Percentiles rank a stretch among this genome's conserved stretches.
Conservation (phyloP, 441 rosid genomes). For the Populus hybrid region DNA sequence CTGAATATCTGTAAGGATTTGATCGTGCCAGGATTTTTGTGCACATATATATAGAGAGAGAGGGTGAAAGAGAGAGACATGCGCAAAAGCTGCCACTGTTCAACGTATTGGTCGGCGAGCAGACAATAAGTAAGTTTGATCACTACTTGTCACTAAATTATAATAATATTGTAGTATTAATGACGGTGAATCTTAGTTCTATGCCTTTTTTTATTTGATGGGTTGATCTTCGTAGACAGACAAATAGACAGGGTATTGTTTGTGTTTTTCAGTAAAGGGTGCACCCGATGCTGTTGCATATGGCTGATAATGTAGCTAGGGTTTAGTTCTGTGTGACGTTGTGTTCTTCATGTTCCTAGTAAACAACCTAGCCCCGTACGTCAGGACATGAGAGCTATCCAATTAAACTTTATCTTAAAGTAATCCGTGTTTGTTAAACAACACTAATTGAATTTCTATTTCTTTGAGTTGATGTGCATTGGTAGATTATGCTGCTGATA, state of each 20-base stretch:
- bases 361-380: too few species aligned
- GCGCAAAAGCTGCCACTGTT: constrained; percentile 78
- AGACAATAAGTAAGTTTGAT: constrained; percentile 42
- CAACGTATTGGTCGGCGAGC: constrained; percentile 63
- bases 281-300: constrained; percentile 12
- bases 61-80: constrained; percentile 19
- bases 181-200: constrained; percentile 15
- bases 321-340: neutral
- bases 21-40: constrained; percentile 53
- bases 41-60: constrained; percentile 14
- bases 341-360: neutral
- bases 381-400: too few species aligned
- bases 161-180: constrained; percentile 4
- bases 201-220: neutral
- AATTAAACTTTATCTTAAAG: too few species aligned
- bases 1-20: constrained; percentile 25
- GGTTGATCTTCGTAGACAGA: constrained; percentile 14
- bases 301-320: neutral
- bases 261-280: constrained; percentile 50
- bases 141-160: constrained; percentile 23
- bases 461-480: too few species aligned
- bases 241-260: constrained; percentile 16
- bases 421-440: too few species aligned
- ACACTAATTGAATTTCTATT: too few species aligned
- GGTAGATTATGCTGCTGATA: too few species aligned